phyloP scores from a whole-genome alignment of 805 yeast species.

The Wickerhamiella spandovensis region DNA sequence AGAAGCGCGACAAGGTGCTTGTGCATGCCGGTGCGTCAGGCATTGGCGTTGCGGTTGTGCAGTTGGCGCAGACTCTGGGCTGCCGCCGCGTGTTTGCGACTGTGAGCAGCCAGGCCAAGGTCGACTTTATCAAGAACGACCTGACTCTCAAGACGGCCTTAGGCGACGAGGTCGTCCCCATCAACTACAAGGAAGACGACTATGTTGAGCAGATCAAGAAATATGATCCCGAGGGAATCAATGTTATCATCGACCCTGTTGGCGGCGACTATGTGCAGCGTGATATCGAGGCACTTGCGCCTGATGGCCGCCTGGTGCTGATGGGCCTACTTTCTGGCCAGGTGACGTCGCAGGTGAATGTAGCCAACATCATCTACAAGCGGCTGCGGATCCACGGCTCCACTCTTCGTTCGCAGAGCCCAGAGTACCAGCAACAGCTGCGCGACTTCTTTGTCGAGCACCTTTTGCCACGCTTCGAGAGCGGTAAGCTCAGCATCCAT shows the following conservation, averaged over 20 bases:
- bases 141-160: conserved; percentile 15
- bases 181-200: conserved; percentile 19
- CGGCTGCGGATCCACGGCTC: conserved; percentile 21
- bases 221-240: conserved; percentile 20
- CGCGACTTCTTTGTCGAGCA: conserved; percentile 18
- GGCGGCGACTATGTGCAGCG: conserved; percentile 18
- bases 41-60: conserved; percentile 26
- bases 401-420: conserved; percentile 20
- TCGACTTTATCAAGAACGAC: conserved; percentile 12
- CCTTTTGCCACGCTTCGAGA: conserved; percentile 17
- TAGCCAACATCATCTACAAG: conserved; percentile 15
- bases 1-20: conserved; percentile 21
- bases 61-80: conserved; percentile 26
- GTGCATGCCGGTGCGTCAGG: conserved; percentile 27
- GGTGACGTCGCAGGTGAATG: not conserved
- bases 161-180: conserved; percentile 18
- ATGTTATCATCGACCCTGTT: conserved; percentile 23
- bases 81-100: conserved; percentile 26
- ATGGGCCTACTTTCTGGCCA: conserved; percentile 19
- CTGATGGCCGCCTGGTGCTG: conserved; percentile 21
- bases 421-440: conserved; percentile 17
- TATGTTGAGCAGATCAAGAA: conserved; percentile 14
- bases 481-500: conserved; percentile 16
- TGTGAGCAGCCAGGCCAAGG: conserved; percentile 21
- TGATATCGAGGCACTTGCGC: conserved; percentile 17